Conservation (phyloP, 2,329 filamentous ascomycete species). For the Aureobasidium sp. region DNA sequence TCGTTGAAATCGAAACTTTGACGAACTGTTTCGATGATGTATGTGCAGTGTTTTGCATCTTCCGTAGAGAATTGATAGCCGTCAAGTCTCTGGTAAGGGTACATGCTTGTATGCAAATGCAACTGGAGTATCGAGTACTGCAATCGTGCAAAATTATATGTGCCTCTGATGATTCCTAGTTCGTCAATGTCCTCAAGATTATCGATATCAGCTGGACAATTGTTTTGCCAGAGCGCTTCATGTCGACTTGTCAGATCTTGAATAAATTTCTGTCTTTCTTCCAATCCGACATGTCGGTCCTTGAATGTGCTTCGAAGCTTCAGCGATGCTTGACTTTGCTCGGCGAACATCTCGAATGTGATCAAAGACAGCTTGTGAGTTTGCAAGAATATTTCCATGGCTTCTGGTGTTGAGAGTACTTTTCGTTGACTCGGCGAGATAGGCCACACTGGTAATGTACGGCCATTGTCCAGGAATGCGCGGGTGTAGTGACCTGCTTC, state of each 20-base stretch:
- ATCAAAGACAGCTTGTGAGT: neutral
- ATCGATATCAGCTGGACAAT: neutral
- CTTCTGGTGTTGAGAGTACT: neutral
- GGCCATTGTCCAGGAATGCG: conserved; percentile 14
- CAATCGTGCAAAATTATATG: conserved; percentile 2
- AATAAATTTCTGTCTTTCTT: neutral
- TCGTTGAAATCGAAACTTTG: conserved; percentile 2
- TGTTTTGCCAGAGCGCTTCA: neutral
- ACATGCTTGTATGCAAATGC: conserved; percentile 49
- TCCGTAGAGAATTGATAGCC: neutral
- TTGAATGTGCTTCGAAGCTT: neutral
- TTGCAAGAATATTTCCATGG: neutral
- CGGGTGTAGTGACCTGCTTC: conserved; percentile 15
- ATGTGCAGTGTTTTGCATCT: conserved; percentile 26
- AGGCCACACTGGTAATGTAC: conserved; percentile 3
- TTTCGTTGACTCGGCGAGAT: neutral
- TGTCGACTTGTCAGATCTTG: neutral
- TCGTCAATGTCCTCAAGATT: neutral
- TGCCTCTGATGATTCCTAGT: neutral
- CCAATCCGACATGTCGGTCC: neutral
- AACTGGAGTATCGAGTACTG: conserved; percentile 32
- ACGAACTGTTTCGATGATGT: conserved; percentile 40
- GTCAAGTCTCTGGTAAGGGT: conserved; percentile 38
- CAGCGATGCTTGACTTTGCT: conserved; percentile 3
- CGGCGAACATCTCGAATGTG: conserved; percentile 5